Evolutionary conservation across 2,329 filamentous ascomycete species (phyloP).

Genomic region (Mollisiaceae sp.): DNA sequence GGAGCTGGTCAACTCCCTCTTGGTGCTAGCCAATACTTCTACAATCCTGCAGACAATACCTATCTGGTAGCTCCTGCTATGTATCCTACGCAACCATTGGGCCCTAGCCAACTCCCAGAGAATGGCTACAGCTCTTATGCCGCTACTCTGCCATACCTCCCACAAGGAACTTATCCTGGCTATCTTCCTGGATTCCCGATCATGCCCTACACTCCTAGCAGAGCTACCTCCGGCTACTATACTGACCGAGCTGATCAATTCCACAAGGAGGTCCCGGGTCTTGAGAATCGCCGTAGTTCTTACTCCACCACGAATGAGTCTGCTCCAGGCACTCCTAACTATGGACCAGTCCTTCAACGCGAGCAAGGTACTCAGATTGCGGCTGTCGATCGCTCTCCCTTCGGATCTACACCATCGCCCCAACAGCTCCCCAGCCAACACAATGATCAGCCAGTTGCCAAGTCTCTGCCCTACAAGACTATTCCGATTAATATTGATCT

Average conservation of each 20-base stretch:
- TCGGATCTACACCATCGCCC: slow-evolving; percentile 71
- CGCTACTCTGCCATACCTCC: slow-evolving; percentile 39
- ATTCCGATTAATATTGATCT: slow-evolving; percentile 48
- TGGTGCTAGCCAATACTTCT: slow-evolving; percentile 42
- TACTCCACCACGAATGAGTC: slow-evolving; percentile 70
- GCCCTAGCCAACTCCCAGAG: slow-evolving; percentile 38
- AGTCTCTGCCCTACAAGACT: slow-evolving; percentile 40
- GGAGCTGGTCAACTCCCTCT: slow-evolving; percentile 40
- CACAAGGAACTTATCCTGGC: slow-evolving; percentile 41
- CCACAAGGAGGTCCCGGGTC: slow-evolving; percentile 57
- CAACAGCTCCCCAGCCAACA: slow-evolving; percentile 57
- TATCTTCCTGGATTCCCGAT: slow-evolving; percentile 41
- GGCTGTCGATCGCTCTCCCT: slow-evolving; percentile 62
- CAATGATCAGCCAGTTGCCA: slow-evolving; percentile 43
- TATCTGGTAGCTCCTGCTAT: slow-evolving; percentile 39
- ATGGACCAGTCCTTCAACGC: slow-evolving; percentile 61
- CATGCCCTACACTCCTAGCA: slow-evolving; percentile 41
- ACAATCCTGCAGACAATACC: slow-evolving; percentile 34
- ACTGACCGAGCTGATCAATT: slow-evolving; percentile 39
- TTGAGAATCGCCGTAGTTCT: slow-evolving; percentile 70
- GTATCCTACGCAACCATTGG: slow-evolving; percentile 41
- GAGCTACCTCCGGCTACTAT: slow-evolving; percentile 39
- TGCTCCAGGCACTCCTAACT: slow-evolving; percentile 68
- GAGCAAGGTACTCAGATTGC: slow-evolving; percentile 65
- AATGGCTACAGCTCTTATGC: slow-evolving; percentile 40